These are phyloP conservation scores for Amanita subjunquillea DNA, from an alignment of 768 basidiomycete genomes.

Conservation along the genomic window DNA sequence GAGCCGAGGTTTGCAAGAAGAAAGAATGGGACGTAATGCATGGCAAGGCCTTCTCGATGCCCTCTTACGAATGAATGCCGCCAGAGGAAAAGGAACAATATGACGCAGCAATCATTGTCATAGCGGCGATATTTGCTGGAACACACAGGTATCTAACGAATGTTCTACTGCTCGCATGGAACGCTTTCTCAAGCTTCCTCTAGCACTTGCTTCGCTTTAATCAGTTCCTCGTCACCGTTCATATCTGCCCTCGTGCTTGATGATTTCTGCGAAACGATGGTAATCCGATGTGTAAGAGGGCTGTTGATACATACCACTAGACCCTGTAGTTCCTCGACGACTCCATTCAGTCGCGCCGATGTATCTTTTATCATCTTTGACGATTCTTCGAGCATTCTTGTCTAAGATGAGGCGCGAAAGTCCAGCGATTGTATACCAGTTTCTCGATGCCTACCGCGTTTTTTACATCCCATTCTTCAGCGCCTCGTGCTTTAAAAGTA, in stretches of 20 bases:
- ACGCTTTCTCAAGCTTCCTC: constrained; percentile 16
- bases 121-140: background rate
- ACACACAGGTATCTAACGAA: background rate
- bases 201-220: constrained; percentile 49
- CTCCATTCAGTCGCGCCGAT: constrained; percentile 46
- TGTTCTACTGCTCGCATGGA: background rate
- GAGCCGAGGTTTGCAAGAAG: constrained; percentile 66
- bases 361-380: constrained; percentile 74
- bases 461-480: constrained; percentile 70
- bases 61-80: constrained; percentile 50
- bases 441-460: constrained; percentile 49
- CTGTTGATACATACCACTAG: constrained; percentile 47
- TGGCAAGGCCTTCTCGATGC: constrained; percentile 69
- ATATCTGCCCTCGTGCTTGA: constrained; percentile 34
- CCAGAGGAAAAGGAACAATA: constrained; percentile 18
- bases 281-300: background rate
- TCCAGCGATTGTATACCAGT: background rate
- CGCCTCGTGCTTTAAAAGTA: constrained; percentile 46
- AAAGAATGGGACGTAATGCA: constrained; percentile 64
- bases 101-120: constrained; percentile 7
- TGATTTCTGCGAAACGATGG: constrained; percentile 20
- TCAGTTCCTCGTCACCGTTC: constrained; percentile 31
- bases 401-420: constrained; percentile 25
- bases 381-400: constrained; percentile 63
- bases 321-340: constrained; percentile 50